These are phyloP conservation scores for Phanerodontia chrysosporium DNA, from an alignment of 768 basidiomycete genomes.

Conservation along the genomic window DNA sequence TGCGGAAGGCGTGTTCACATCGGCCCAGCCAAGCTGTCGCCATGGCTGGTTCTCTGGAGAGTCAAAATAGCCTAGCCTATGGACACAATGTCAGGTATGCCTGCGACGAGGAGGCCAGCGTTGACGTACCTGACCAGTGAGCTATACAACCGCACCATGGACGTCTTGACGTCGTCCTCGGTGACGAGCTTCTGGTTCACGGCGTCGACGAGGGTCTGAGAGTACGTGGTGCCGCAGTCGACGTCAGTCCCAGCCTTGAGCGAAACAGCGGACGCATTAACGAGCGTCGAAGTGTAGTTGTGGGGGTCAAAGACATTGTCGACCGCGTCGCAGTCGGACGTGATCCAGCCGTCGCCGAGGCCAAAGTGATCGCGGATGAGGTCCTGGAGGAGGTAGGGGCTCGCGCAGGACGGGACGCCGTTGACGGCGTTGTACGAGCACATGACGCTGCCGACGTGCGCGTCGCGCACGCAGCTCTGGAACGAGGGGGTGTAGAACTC, in stretches of 20 bases:
- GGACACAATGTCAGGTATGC: background rate
- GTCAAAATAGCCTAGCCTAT: conserved; percentile 56
- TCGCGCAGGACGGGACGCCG: conserved; percentile 53
- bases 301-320: conserved; percentile 48
- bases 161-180: conserved; percentile 37
- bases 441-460: conserved; percentile 57
- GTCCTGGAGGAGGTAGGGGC: conserved; percentile 47
- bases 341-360: conserved; percentile 52
- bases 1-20: conserved; percentile 44
- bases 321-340: conserved; percentile 54
- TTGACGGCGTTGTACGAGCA: conserved; percentile 63
- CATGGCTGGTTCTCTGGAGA: conserved; percentile 44
- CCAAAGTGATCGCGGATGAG: conserved; percentile 49
- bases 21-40: conserved; percentile 43
- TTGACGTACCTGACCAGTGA: conserved; percentile 46
- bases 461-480: conserved; percentile 58
- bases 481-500: conserved; percentile 55
- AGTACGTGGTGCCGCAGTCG: conserved; percentile 50
- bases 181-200: conserved; percentile 45
- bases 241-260: conserved; percentile 38
- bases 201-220: conserved; percentile 41
- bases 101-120: too few relatives aligned
- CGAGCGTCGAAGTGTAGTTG: conserved; percentile 39
- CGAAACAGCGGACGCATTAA: conserved; percentile 45
- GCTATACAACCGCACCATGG: conserved; percentile 45